Conservation (phyloP, 2,329 filamentous ascomycete species). For the Echinosphaeria canescens region DNA sequence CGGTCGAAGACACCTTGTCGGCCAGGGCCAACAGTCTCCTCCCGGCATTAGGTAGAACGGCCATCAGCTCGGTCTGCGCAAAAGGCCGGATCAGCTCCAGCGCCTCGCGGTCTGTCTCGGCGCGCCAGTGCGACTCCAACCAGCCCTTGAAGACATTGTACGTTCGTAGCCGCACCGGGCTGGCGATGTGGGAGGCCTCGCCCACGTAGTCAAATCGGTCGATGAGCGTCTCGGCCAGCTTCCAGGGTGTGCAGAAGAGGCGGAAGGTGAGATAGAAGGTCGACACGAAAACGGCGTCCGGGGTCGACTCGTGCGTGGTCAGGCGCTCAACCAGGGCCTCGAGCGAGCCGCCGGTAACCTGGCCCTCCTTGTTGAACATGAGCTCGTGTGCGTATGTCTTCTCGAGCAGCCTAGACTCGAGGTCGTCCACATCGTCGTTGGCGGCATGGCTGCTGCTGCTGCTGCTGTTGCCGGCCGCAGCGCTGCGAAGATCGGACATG, state of each 20-base stretch:
- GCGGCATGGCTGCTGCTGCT: conserved; percentile 47
- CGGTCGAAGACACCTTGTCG: conserved; percentile 50
- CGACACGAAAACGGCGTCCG: conserved; percentile 77
- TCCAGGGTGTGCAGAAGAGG: conserved; percentile 64
- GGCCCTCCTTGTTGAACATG: conserved; percentile 82
- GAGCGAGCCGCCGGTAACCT: conserved; percentile 82
- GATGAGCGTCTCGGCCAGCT: conserved; percentile 65
- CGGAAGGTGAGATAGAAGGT: conserved; percentile 95
- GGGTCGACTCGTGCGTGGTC: conserved; percentile 81
- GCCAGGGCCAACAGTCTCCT: conserved; percentile 63
- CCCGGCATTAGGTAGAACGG: conserved; percentile 53
- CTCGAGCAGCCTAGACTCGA: conserved; percentile 68
- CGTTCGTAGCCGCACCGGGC: conserved; percentile 69
- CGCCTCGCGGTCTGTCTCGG: conserved; percentile 57
- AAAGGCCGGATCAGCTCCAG: conserved; percentile 61
- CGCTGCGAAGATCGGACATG: conserved; percentile 42
- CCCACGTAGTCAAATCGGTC: conserved; percentile 84
- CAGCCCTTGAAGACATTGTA: conserved; percentile 97
- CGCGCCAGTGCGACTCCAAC: conserved; percentile 90
- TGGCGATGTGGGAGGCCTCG: conserved; percentile 51
- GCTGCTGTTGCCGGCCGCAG: too few species aligned
- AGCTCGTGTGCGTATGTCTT: conserved; percentile 85
- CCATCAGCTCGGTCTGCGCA: conserved; percentile 47
- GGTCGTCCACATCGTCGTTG: conserved; percentile 62
- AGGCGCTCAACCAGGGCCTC: conserved; percentile 84